A percentile compares a stretch with the other conserved stretches of the same genome.
Evolutionary conservation across 202 grass and related monocot species (phyloP).

Genomic region (Dendrocalamus latiflorus): DNA sequence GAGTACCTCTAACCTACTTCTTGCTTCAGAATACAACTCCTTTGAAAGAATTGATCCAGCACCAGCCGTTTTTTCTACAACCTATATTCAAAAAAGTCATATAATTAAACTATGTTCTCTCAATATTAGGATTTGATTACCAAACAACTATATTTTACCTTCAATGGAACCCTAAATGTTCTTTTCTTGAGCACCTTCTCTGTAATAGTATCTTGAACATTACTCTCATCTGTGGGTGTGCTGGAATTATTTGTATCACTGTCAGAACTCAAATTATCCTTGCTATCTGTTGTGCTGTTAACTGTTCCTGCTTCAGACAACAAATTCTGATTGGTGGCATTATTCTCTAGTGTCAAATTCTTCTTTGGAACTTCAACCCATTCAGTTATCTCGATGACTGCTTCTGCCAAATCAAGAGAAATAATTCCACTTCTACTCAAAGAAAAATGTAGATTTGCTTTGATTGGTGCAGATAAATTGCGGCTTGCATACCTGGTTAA

Average conservation of each 20-base stretch:
- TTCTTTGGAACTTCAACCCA: slow-evolving; percentile 97
- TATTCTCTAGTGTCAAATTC: slow-evolving; percentile 70
- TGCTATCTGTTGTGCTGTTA: slow-evolving; percentile 44
- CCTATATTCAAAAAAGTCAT: slow-evolving; percentile 42
- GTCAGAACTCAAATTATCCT: slow-evolving; percentile 43
- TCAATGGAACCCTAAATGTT: slow-evolving; percentile 94
- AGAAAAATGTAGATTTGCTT: slow-evolving; percentile 98
- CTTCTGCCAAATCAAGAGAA: slow-evolving; percentile 92
- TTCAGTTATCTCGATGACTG: slow-evolving; percentile 95
- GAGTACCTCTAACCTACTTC: slow-evolving; percentile 79
- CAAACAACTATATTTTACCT: slow-evolving; percentile 46
- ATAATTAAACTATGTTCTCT: not conserved
- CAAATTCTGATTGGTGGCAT: slow-evolving; percentile 41
- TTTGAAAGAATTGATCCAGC: slow-evolving; percentile 67
- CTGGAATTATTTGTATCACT: slow-evolving; percentile 43
- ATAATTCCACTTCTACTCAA: slow-evolving; percentile 93
- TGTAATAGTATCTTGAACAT: slow-evolving; percentile 48
- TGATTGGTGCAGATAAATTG: slow-evolving; percentile 94
- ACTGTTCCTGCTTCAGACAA: slow-evolving; percentile 50
- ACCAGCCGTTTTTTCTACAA: slow-evolving; percentile 63
- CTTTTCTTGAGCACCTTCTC: slow-evolving; percentile 95
- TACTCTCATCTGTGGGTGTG: slow-evolving; percentile 41
- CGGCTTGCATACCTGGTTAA: slow-evolving; percentile 71
- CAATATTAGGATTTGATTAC: slow-evolving; percentile 22
- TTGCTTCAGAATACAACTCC: slow-evolving; percentile 79